Conservation (phyloP, 1,139 yeast species). For the Kodamaea suecica region DNA sequence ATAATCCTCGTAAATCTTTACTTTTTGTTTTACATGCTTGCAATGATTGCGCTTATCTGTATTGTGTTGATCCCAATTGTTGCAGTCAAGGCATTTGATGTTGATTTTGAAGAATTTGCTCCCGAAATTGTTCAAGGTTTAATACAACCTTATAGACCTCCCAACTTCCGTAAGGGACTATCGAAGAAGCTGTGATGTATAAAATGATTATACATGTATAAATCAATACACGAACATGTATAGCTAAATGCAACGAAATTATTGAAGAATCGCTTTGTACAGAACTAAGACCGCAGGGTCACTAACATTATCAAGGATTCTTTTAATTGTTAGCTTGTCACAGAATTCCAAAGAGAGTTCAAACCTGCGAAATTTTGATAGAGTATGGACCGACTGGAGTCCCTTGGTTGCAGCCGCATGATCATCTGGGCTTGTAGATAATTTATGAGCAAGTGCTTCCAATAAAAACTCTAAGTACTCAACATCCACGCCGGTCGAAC, state of each 20-base stretch:
- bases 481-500: constrained; percentile 53
- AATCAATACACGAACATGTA: too few species aligned
- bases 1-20: constrained; percentile 34
- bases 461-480: constrained; percentile 52
- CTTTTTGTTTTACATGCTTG: constrained; percentile 36
- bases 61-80: constrained; percentile 43
- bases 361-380: constrained; percentile 26
- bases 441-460: constrained; percentile 36
- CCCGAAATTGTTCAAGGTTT: constrained; percentile 35
- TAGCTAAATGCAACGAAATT: too few species aligned
- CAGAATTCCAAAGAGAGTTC: constrained; percentile 24
- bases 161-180: constrained; percentile 38
- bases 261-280: constrained; percentile 7
- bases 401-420: constrained; percentile 20
- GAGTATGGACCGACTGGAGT: constrained; percentile 16
- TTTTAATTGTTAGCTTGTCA: constrained; percentile 5
- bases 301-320: constrained; percentile 8
- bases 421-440: constrained; percentile 9
- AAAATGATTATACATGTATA: too few species aligned
- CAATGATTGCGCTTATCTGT: constrained; percentile 34
- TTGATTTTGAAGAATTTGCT: constrained; percentile 36
- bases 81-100: constrained; percentile 24
- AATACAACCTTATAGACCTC: constrained; percentile 40
- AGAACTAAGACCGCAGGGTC: constrained; percentile 2
- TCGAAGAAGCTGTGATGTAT: constrained; percentile 14